Base-by-base conservation (phyloP, 352 stramenopile species). In the Peronospora destructor region DNA sequence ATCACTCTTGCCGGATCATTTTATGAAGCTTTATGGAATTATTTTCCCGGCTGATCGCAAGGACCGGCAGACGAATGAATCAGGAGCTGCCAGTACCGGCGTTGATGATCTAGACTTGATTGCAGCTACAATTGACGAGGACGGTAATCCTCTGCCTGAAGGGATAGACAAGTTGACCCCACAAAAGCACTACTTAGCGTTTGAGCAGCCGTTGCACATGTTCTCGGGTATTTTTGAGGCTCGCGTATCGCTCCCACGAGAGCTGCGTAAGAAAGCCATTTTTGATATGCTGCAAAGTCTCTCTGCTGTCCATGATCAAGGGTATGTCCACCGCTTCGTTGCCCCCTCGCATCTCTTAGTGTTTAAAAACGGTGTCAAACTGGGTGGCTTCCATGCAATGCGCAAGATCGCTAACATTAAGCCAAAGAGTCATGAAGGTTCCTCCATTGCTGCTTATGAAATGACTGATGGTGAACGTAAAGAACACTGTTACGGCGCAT, bases 391-490 rank as follows among this genome's bases (percentile, higher is more conserved):
- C 49, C 75, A 91, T 29, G 58, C 76, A 1, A 78, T 87, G 53
- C 76, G 80, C 23, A 84, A 76, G 44, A 68, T 65, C 9, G 34
- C 56, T 7, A 66, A 47, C 13, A 45, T 65, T 7, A 74, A 71
- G 45, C 40, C 51, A 2, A 72, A 72, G 40, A 66, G 73, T 4
- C 62, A 49, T 25, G 62, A 68, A 55, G 47, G 45, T 6, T 40
- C 43, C 42, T 59, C 39, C 14, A 29, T 59, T 21, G 51, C 46
- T 10, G 71, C 63, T 13, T 84, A 88, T 41, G 68, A 76, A 25
- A 66, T 94, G 67, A 86, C 42, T 7, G 81, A 91, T n/a, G 70
- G 35, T 35, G 83, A 94, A 38, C 75, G 78, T n/a, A 87, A 84
- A 58, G 78, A 91, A 44, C 75, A 88, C 29, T 75, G 59, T 40